Conservation (phyloP, 1,284 basidiomycete genomes). For the Sutorius eximius region DNA sequence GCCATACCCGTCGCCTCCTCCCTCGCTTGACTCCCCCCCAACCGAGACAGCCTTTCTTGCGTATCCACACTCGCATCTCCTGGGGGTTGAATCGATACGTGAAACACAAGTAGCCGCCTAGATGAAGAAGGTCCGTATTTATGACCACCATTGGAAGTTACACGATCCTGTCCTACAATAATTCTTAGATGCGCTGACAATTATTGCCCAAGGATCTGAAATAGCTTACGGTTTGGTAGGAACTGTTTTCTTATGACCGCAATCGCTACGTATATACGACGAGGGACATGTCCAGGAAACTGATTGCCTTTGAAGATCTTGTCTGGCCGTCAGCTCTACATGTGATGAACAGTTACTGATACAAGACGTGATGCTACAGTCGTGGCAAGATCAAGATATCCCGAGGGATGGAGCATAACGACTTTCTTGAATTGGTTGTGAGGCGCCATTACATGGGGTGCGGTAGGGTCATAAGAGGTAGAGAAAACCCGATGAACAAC, state of each 20-base stretch:
- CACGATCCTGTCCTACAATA: conserved; percentile 1
- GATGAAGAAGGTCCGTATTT: conserved; percentile 25
- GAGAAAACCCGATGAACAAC: conserved; percentile 9
- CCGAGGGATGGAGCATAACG: neutral
- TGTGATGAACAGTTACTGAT: neutral
- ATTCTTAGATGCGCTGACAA: conserved; percentile 4
- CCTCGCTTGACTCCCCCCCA: conserved; percentile 70
- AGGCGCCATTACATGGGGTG: conserved; percentile 24
- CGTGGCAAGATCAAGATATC: neutral
- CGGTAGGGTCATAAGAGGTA: conserved; percentile 13
- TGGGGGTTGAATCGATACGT: conserved; percentile 6
- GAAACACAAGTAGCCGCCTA: conserved; percentile 25
- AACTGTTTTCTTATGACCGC: too few species aligned
- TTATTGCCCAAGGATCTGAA: neutral
- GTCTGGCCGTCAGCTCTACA: neutral
- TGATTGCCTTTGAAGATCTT: too few species aligned
- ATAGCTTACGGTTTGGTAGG: neutral
- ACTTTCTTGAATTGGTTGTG: conserved; percentile 10
- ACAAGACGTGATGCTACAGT: too few species aligned
- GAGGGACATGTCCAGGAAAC: neutral
- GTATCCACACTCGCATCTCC: conserved; percentile 5
- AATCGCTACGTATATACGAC: neutral
- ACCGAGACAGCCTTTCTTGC: conserved; percentile 16
- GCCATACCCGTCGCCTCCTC: conserved; percentile 76
- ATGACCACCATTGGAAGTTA: conserved; percentile 13